Conservation (phyloP, 352 stramenopile species). For the Pythium vanterpoolii region DNA sequence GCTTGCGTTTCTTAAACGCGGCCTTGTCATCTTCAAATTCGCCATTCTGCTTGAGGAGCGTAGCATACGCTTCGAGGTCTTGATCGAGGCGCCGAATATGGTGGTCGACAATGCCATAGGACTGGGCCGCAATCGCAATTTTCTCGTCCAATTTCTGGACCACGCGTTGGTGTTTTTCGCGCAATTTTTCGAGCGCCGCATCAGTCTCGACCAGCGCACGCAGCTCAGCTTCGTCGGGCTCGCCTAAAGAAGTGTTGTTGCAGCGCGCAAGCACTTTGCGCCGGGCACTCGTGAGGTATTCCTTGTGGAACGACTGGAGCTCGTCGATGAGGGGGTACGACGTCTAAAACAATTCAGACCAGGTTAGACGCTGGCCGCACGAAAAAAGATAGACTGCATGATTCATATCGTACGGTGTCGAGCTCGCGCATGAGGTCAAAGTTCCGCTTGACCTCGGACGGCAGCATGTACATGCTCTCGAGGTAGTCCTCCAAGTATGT, state of each 20-base stretch:
- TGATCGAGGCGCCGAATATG: slow-evolving; percentile 80
- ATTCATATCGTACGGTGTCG: slow-evolving; percentile 68
- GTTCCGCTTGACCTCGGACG: slow-evolving; percentile 88
- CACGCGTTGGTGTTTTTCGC: slow-evolving; percentile 61
- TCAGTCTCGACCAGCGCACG: slow-evolving; percentile 62
- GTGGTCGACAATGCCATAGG: slow-evolving; percentile 85
- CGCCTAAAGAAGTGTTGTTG: slow-evolving; percentile 35
- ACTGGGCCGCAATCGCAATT: slow-evolving; percentile 82
- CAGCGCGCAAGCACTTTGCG: slow-evolving; percentile 66
- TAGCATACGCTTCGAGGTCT: slow-evolving; percentile 70
- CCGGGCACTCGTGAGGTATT: slow-evolving; percentile 55
- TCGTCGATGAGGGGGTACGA: slow-evolving; percentile 79
- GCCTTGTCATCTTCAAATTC: slow-evolving; percentile 79
- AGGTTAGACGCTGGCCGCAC: not conserved
- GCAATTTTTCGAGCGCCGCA: slow-evolving; percentile 37
- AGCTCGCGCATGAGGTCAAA: slow-evolving; percentile 88
- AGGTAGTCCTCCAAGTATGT: slow-evolving; percentile 87
- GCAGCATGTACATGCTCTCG: slow-evolving; percentile 89
- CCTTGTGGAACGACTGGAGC: slow-evolving; percentile 57
- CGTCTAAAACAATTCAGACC: slow-evolving; percentile 30
- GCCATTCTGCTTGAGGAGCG: slow-evolving; percentile 67
- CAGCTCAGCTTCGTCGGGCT: slow-evolving; percentile 66
- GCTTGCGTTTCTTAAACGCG: slow-evolving; percentile 49
- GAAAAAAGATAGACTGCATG: too few relatives aligned
- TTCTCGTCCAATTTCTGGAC: slow-evolving; percentile 88